Conservation (phyloP, 306 rosid genomes). For the Crotalaria pallida region DNA sequence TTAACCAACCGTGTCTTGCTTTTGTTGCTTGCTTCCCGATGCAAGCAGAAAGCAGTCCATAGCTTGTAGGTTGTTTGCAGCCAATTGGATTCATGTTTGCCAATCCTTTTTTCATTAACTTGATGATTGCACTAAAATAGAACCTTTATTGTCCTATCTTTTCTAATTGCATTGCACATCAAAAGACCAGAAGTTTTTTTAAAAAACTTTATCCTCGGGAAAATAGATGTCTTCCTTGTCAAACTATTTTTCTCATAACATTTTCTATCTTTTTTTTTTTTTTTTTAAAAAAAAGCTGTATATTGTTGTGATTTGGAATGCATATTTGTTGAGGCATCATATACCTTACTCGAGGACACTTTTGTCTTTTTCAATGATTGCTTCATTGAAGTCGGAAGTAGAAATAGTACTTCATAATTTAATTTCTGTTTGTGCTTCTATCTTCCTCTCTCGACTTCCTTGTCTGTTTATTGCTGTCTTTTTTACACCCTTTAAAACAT, state of each 20-base stretch:
- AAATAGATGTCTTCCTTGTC: neutral
- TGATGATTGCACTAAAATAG: neutral
- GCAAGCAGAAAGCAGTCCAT: neutral
- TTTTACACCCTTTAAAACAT: slow-evolving; percentile 8
- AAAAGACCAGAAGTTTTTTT: neutral
- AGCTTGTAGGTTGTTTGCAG: neutral
- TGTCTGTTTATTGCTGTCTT: neutral
- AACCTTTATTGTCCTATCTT: neutral
- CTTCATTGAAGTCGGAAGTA: slow-evolving; percentile 13
- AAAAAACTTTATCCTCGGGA: neutral
- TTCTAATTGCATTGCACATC: neutral
- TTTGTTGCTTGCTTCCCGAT: neutral
- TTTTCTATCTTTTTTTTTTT: neutral
- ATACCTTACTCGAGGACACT: neutral
- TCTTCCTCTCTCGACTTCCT: neutral
- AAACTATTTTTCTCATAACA: neutral
- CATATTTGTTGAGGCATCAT: neutral
- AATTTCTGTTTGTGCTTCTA: neutral
- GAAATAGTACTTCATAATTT: slow-evolving; percentile 1
- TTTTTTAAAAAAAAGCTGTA: neutral
- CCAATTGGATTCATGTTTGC: neutral
- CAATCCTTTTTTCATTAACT: neutral
- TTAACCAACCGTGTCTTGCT: neutral
- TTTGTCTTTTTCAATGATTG: neutral
- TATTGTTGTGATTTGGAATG: slow-evolving; percentile 14